Conservation (phyloP, 1,284 basidiomycete species). For the Ustilago loliicola region DNA sequence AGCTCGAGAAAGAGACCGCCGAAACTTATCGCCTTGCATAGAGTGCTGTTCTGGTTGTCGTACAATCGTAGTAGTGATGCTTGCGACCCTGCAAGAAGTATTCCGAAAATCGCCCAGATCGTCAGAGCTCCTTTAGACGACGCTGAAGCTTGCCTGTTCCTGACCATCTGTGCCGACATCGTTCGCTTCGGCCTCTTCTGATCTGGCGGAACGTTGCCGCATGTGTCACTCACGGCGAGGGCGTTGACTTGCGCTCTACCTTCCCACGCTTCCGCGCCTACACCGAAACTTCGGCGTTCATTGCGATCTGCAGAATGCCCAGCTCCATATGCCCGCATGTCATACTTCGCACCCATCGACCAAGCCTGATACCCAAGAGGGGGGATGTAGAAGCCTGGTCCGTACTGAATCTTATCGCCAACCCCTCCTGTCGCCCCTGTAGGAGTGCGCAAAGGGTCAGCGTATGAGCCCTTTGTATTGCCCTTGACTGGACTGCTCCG, state of each 20-base stretch:
- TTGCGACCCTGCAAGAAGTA: constrained; percentile 31
- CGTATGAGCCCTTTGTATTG: neutral
- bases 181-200: neutral
- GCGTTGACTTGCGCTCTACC: neutral
- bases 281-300: too few relatives aligned
- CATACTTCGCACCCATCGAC: neutral
- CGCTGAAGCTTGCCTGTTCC: neutral
- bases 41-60: neutral
- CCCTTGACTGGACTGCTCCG: neutral
- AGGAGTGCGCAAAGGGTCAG: constrained; percentile 1
- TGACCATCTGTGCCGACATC: neutral
- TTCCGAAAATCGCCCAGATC: constrained; percentile 23
- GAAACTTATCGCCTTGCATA: constrained; percentile 3
- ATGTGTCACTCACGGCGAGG: neutral
- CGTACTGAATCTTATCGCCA: constrained; percentile 14
- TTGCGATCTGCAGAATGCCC: neutral
- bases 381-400: constrained; percentile 39
- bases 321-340: neutral
- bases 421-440: neutral
- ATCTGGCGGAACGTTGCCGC: neutral
- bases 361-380: constrained; percentile 28
- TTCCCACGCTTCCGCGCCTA: too few relatives aligned
- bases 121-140: neutral
- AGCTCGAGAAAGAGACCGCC: constrained; percentile 32
- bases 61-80: constrained; percentile 11